Percentiles rank a stretch among this genome's conserved stretches.
Conservation (phyloP, 495 filamentous ascomycete species). For the Penicillium verhagenii region DNA sequence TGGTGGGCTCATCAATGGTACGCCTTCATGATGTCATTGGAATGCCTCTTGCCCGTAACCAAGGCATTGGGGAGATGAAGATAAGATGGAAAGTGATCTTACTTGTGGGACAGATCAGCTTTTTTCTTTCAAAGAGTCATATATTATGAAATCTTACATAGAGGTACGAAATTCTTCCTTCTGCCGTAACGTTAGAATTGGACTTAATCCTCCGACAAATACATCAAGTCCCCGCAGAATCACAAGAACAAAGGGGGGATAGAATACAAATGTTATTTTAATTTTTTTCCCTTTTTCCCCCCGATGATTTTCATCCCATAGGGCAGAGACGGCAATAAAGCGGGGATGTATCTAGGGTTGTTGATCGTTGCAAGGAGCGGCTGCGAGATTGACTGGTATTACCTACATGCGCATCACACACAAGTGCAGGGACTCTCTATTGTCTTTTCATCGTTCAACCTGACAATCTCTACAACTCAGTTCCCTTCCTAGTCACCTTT, state of each 20-base stretch:
- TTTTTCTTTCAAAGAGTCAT: neutral
- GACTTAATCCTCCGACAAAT: neutral
- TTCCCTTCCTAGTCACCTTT: slow-evolving; percentile 1
- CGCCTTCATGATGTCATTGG: slow-evolving; percentile 30
- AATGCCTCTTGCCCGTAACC: neutral
- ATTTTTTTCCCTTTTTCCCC: slow-evolving; percentile 7
- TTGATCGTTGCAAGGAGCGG: slow-evolving; percentile 30
- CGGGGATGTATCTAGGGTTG: slow-evolving; percentile 24
- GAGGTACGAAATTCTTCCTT: too few relatives aligned
- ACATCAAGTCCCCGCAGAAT: slow-evolving; percentile 18
- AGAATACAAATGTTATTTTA: neutral
- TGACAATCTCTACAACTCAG: neutral
- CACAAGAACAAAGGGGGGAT: neutral
- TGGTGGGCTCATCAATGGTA: slow-evolving; percentile 1
- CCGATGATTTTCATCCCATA: slow-evolving; percentile 10
- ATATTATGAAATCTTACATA: too few relatives aligned
- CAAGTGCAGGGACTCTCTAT: neutral
- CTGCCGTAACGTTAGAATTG: neutral
- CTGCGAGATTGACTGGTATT: slow-evolving; percentile 29
- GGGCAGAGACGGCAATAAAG: slow-evolving; percentile 16
- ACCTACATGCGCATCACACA: slow-evolving; percentile 18
- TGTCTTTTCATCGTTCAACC: too few relatives aligned
- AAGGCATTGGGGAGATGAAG: neutral
- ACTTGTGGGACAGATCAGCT: neutral
- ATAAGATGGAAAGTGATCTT: neutral